Base-by-base conservation (phyloP, 1,139 yeast species). In the Suhomyces taliae region DNA sequence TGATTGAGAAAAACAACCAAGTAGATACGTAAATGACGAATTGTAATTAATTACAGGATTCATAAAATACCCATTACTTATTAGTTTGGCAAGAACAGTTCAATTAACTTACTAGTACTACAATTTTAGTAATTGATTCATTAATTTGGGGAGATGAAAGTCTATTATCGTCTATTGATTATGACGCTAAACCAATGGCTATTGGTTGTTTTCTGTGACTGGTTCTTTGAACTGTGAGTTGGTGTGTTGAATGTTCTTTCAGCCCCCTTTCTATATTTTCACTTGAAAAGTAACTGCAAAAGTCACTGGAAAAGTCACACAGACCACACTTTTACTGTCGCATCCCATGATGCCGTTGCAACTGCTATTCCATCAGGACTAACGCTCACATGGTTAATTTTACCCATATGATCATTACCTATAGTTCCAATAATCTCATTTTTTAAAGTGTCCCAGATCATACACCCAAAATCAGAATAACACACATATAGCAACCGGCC, bases 401-500 rank as follows among this genome's bases (percentile, higher is more conserved):
- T 74, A 51, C 81, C 82, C 27, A 72, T 64, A 56, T 86, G 93
- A 6, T 84, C 85, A 34, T 63, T 61, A 2, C 77, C 78, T 36
- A 74, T 55, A 12, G 79, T 71, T 1, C 90, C 91, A 6, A 89
- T 79, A 32, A 86, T 70, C 49, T 80, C 82, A 14, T 82, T 83
- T 51, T 80, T 82, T 34, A 90, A 69, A 2, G 82, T 72, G 61
- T 90, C 98, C 95, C 96, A 88, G 3, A 87, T 76, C 27, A 86
- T 70, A 55, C 93, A 83, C 1, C 88, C 85, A 41, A 81, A 78
- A 50, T 89, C 95, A 0, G 90, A 82, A 64, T 88, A 88, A 46
- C 95, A 86, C 1, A 85, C 76, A 61, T 85, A 86, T 66, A 90
- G 68, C 27, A 90, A 65, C 43, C 97, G 67, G 0, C 97, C 96